Conservation (phyloP, 371 early-diverging fungal species). For the Apophysomyces variabilis region DNA sequence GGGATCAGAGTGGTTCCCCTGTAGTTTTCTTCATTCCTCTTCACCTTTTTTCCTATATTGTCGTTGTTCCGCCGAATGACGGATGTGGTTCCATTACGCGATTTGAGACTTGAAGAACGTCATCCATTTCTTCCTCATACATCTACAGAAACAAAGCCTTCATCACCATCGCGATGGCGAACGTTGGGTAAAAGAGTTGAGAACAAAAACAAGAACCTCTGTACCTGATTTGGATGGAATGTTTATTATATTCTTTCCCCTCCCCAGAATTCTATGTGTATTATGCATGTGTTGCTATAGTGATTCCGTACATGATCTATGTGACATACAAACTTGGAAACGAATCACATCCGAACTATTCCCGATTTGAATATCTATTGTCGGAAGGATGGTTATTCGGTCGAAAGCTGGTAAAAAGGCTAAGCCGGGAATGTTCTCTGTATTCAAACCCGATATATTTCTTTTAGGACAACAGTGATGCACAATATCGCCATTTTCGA, state of each 20-base stretch:
- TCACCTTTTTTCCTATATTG: no score
- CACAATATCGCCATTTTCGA: conserved; percentile 82
- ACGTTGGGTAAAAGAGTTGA: conserved; percentile 30
- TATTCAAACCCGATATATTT: neutral
- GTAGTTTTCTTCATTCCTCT: neutral
- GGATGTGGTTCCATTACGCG: neutral
- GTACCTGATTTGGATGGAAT: neutral
- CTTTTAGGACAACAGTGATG: conserved; percentile 49
- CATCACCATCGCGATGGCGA: conserved; percentile 38
- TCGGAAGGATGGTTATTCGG: conserved; percentile 73
- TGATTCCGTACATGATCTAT: conserved; percentile 71
- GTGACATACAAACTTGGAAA: conserved; percentile 64
- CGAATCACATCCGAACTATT: conserved; percentile 61
- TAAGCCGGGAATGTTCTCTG: neutral
- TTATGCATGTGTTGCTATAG: conserved; percentile 60
- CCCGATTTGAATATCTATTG: conserved; percentile 53
- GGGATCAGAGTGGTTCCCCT: neutral
- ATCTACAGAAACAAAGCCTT: neutral
- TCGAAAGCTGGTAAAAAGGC: conserved; percentile 50
- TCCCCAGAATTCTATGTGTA: conserved; percentile 74
- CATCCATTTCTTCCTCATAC: neutral
- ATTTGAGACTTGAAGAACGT: neutral
- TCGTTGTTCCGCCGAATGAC: neutral
- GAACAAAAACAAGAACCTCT: neutral
- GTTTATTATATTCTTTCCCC: neutral